A percentile compares a stretch with the other conserved stretches of the same genome.
Conservation (phyloP, 73 alveolate species). For the Symbiodinium natans region DNA sequence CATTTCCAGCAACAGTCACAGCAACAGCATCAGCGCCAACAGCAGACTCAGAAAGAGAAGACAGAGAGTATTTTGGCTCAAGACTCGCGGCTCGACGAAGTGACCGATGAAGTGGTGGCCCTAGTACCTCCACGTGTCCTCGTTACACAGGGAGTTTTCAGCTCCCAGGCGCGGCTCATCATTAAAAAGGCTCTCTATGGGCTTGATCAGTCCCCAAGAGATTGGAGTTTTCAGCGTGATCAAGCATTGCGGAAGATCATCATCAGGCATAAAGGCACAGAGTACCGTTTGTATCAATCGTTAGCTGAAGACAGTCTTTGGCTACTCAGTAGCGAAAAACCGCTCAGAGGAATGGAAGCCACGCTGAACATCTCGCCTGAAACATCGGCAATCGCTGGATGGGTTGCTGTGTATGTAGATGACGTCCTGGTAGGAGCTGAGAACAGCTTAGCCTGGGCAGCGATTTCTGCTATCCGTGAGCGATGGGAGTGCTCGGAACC, state of each 20-base stretch:
- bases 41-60: background rate
- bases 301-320: background rate
- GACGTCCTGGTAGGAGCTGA: background rate
- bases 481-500: background rate
- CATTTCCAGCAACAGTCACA: no score
- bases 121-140: background rate
- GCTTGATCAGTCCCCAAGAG: background rate
- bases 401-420: background rate
- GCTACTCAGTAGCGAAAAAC: background rate
- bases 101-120: background rate
- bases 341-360: background rate
- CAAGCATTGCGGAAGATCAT: background rate
- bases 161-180: background rate
- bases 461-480: background rate
- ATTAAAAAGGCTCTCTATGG: background rate
- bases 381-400: background rate
- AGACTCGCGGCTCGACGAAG: background rate
- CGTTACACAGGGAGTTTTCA: background rate
- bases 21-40: no score
- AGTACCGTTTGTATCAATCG: background rate
- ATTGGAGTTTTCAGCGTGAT: background rate
- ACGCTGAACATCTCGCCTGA: background rate
- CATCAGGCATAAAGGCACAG: background rate
- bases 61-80: background rate
- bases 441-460: background rate